Conservation (phyloP, 2,329 filamentous ascomycete genomes). For the Verticillium nubilum region DNA sequence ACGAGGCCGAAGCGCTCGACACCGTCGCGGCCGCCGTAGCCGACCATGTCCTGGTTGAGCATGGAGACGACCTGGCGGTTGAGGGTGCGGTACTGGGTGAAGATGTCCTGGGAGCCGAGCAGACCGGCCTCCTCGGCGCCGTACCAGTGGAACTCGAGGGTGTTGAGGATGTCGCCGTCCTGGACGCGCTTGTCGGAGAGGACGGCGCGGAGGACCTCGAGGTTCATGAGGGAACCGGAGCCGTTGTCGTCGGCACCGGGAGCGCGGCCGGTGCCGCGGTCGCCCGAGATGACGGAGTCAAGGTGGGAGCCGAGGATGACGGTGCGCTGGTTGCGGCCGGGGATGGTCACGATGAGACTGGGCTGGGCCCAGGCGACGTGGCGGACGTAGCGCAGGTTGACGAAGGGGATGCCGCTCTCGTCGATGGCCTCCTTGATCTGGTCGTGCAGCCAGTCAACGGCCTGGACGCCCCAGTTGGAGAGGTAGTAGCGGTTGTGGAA, state of each 20-base stretch:
- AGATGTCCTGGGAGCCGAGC: constrained; percentile 60
- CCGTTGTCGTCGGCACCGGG: constrained; percentile 76
- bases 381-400: constrained; percentile 57
- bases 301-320: constrained; percentile 75
- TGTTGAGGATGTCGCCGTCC: constrained; percentile 61
- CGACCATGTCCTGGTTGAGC: constrained; percentile 40
- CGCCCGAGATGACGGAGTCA: constrained; percentile 73
- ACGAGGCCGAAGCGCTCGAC: constrained; percentile 30
- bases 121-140: constrained; percentile 76
- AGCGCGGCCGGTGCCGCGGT: constrained; percentile 64
- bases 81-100: constrained; percentile 26
- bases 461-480: constrained; percentile 60
- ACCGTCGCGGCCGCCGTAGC: constrained; percentile 25
- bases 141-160: constrained; percentile 84
- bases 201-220: constrained; percentile 70
- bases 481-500: constrained; percentile 67
- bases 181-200: constrained; percentile 58
- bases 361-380: constrained; percentile 68
- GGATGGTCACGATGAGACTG: constrained; percentile 75
- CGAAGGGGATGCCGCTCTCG: constrained; percentile 54
- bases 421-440: constrained; percentile 59
- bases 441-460: constrained; percentile 66
- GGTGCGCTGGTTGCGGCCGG: constrained; percentile 62
- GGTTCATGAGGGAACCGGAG: constrained; percentile 71
- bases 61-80: constrained; percentile 31